These are phyloP conservation scores for Ceratobasidium sp. DNA, from an alignment of 1,284 basidiomycete genomes.

Conservation along the genomic window DNA sequence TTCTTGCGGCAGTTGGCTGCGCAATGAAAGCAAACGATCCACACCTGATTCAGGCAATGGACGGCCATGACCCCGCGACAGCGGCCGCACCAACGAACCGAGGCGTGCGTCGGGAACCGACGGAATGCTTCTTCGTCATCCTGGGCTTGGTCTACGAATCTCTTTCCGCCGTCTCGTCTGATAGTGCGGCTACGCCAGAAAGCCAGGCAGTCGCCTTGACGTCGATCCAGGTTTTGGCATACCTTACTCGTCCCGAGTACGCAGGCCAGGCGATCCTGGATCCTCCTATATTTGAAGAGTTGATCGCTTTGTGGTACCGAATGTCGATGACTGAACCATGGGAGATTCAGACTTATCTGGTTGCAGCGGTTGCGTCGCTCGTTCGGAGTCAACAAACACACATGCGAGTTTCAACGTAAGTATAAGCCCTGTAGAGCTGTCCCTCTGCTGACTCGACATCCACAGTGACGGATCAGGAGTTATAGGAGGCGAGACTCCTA, in stretches of 20 bases:
- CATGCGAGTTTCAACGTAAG: constrained; percentile 9
- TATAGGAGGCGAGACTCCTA: constrained; percentile 55
- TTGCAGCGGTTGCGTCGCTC: constrained; percentile 78
- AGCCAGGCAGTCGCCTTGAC: constrained; percentile 66
- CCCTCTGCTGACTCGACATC: not conserved
- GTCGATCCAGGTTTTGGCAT: constrained; percentile 84
- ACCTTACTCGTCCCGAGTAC: constrained; percentile 82
- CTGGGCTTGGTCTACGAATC: constrained; percentile 96
- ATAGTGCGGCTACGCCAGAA: constrained; percentile 61
- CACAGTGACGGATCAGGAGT: not conserved
- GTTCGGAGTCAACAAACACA: constrained; percentile 67
- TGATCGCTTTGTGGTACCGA: constrained; percentile 88
- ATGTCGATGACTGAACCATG: constrained; percentile 90
- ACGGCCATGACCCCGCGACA: constrained; percentile 70
- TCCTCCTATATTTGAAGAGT: constrained; percentile 87
- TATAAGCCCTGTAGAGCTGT: not conserved
- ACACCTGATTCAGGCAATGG: constrained; percentile 81
- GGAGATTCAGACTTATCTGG: constrained; percentile 77
- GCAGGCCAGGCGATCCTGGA: constrained; percentile 86
- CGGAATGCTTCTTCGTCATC: constrained; percentile 86
- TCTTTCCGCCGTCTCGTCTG: constrained; percentile 75
- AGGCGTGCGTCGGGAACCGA: constrained; percentile 74
- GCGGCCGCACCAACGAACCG: constrained; percentile 54
- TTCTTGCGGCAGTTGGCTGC: constrained; percentile 88
- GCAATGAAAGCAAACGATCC: constrained; percentile 81